A percentile compares a stretch with the other conserved stretches of the same genome.
phyloP scores from a whole-genome alignment of 2,329 filamentous ascomycete genomes.

The Chrysoporthe cubensis region DNA sequence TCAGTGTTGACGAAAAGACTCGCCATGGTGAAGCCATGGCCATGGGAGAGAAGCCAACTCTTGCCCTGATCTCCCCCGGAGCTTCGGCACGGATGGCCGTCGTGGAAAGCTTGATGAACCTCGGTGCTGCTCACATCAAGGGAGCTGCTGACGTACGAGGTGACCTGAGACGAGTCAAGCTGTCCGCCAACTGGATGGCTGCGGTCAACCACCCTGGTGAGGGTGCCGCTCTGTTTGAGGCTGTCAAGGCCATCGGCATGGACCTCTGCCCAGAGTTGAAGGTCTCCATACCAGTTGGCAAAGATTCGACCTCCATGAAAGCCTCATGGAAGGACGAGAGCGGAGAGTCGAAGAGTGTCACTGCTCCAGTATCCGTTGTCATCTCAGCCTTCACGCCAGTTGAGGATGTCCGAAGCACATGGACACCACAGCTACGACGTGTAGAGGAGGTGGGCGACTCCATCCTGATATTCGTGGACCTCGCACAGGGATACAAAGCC shows the following conservation, averaged over 20 bases:
- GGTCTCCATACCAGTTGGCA: conserved; percentile 92
- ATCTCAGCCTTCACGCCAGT: conserved; percentile 91
- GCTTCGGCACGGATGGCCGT: conserved; percentile 97
- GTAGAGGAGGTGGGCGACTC: conserved; percentile 88
- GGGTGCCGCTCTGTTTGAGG: conserved; percentile 89
- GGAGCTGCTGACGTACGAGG: conserved; percentile 53
- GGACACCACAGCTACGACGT: conserved; percentile 87
- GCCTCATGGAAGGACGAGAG: conserved; percentile 84
- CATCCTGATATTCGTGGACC: conserved; percentile 86
- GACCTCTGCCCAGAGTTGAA: conserved; percentile 89
- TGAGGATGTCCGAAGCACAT: conserved; percentile 80
- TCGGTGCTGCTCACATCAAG: conserved; percentile 72
- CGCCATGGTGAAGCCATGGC: conserved; percentile 94
- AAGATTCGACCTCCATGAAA: conserved; percentile 99
- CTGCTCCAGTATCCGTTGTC: conserved; percentile 86
- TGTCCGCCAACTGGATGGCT: conserved; percentile 99
- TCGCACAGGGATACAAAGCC: conserved; percentile 78
- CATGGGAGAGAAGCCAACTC: conserved; percentile 88
- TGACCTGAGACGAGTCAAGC: conserved; percentile 76
- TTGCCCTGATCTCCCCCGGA: conserved; percentile 86
- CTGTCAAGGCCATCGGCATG: conserved; percentile 90
- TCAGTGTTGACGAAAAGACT: conserved; percentile 67
- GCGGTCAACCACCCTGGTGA: conserved; percentile 93
- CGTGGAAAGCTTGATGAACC: conserved; percentile 89
- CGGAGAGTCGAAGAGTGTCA: conserved; percentile 79